Percentiles rank a stretch among this genome's conserved stretches.
phyloP scores from a whole-genome alignment of 2,329 filamentous ascomycete genomes.

The Chaetomiaceae sp. region DNA sequence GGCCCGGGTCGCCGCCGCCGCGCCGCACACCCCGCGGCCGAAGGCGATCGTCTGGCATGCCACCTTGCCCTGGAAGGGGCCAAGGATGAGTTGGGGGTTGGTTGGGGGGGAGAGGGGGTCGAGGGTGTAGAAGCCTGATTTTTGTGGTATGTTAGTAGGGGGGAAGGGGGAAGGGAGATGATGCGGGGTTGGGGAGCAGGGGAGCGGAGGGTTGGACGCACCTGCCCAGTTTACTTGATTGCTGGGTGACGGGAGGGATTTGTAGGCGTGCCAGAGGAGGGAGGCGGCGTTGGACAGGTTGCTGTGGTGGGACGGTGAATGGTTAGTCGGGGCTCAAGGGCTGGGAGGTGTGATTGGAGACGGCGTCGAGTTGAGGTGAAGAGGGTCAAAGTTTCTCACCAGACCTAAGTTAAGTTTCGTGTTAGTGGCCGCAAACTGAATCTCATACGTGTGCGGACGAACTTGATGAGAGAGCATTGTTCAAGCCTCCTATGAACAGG shows the following conservation, averaged over 20 bases:
- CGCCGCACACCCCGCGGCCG: constrained; percentile 68
- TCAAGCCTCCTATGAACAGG: too few species aligned
- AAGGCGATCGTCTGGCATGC: constrained; percentile 75
- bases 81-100: constrained; percentile 58
- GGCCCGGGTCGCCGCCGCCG: constrained; percentile 51
- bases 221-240: constrained; percentile 71
- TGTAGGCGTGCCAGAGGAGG: constrained; percentile 73
- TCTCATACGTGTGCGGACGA: too few species aligned
- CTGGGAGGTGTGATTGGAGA: neutral
- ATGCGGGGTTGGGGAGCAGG: neutral
- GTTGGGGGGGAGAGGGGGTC: constrained; percentile 38
- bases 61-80: constrained; percentile 73
- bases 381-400: too few species aligned
- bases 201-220: constrained; percentile 23
- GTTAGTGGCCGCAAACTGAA: too few species aligned
- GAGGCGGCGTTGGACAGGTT: constrained; percentile 72
- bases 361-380: neutral
- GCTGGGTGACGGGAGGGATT: constrained; percentile 61
- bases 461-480: too few species aligned
- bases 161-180: neutral
- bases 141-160: neutral
- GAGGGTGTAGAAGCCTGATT: constrained; percentile 64
- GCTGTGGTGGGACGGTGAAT: constrained; percentile 35
- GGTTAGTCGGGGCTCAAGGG: neutral
- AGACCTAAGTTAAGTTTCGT: too few species aligned